phyloP scores from a whole-genome alignment of 2,329 filamentous ascomycete genomes.

The Knufia petricola region DNA sequence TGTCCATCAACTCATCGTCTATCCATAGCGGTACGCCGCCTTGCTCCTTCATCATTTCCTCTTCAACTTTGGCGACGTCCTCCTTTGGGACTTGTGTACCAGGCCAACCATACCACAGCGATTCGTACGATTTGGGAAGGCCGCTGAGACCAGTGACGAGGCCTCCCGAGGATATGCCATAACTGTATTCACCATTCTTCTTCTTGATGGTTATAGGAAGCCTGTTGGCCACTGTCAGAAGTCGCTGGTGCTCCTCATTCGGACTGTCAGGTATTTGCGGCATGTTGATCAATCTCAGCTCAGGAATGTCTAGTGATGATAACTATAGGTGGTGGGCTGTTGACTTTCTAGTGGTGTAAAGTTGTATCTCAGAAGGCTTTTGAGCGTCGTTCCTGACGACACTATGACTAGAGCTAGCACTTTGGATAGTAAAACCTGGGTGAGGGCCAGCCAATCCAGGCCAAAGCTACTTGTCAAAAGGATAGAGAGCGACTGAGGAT shows the following conservation, averaged over 20 bases:
- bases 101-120: conserved; percentile 98
- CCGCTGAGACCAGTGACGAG: conserved; percentile 90
- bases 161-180: conserved; percentile 93
- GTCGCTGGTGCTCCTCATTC: conserved; percentile 29
- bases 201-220: conserved; percentile 94
- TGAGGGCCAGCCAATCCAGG: not conserved
- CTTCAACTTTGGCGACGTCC: conserved; percentile 64
- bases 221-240: conserved; percentile 87
- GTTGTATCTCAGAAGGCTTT: too few relatives aligned
- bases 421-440: not conserved
- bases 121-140: conserved; percentile 71
- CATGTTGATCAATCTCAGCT: conserved; percentile 12
- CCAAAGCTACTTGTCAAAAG: not conserved
- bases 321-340: too few relatives aligned
- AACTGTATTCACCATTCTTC: conserved; percentile 83
- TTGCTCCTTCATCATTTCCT: conserved; percentile 76
- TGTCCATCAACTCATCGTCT: conserved; percentile 83
- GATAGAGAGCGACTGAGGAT: too few relatives aligned
- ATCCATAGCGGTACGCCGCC: conserved; percentile 87
- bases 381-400: not conserved
- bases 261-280: conserved; percentile 14
- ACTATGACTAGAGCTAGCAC: not conserved
- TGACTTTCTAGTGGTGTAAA: too few relatives aligned
- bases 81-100: conserved; percentile 82
- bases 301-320: too few relatives aligned